phyloP scores from a whole-genome alignment of 1,139 yeast species.

The Kluyveromyces marxianus region DNA sequence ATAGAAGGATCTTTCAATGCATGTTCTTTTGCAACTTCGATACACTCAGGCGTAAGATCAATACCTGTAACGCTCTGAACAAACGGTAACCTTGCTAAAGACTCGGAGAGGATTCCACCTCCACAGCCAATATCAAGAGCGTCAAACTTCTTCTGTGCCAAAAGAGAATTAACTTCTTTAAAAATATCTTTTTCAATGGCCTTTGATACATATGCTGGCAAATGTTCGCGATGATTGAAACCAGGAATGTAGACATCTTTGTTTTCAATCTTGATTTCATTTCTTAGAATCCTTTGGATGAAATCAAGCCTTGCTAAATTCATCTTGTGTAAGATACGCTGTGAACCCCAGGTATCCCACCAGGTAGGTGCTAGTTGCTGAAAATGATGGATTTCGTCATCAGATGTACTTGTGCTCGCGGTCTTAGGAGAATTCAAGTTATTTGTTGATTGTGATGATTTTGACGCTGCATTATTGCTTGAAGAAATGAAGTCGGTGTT shows the following conservation, averaged over 20 bases:
- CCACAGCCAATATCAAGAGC: slow-evolving; percentile 95
- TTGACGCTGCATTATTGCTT: background rate
- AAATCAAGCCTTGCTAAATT: slow-evolving; percentile 84
- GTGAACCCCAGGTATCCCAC: slow-evolving; percentile 97
- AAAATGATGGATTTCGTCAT: slow-evolving; percentile 69
- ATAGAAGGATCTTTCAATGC: slow-evolving; percentile 56
- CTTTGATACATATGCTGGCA: slow-evolving; percentile 48
- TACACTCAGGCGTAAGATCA: slow-evolving; percentile 76
- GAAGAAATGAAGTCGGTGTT: slow-evolving; percentile 1
- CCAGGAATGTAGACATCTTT: slow-evolving; percentile 70
- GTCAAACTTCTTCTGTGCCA: slow-evolving; percentile 35
- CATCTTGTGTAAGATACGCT: slow-evolving; percentile 90
- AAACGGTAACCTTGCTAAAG: slow-evolving; percentile 68
- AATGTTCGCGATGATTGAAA: slow-evolving; percentile 49
- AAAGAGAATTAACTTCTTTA: slow-evolving; percentile 37
- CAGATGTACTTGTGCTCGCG: slow-evolving; percentile 22
- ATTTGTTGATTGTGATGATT: background rate
- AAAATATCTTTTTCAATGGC: slow-evolving; percentile 45
- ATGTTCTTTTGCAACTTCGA: slow-evolving; percentile 73
- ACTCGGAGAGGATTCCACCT: slow-evolving; percentile 87
- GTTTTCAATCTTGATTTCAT: slow-evolving; percentile 34
- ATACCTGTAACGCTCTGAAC: slow-evolving; percentile 67
- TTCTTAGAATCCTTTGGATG: slow-evolving; percentile 52
- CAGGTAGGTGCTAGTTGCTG: slow-evolving; percentile 78
- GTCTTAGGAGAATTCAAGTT: background rate